These are phyloP conservation scores for Rasamsonia emersonii DNA, from an alignment of 2,329 filamentous ascomycete genomes.

Conservation along the genomic window DNA sequence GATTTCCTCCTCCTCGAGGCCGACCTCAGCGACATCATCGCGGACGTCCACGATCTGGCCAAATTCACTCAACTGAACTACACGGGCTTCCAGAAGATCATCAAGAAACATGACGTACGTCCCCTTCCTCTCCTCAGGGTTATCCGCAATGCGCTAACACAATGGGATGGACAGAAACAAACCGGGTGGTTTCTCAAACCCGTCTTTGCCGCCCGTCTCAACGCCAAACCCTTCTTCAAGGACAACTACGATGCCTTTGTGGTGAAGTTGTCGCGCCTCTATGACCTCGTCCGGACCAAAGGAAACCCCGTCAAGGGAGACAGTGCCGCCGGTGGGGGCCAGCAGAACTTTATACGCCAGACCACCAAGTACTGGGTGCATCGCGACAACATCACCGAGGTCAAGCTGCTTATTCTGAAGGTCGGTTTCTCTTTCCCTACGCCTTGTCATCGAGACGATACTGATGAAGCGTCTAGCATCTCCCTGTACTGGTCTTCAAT, in stretches of 20 bases:
- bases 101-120: conserved; percentile 96
- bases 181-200: conserved; percentile 89
- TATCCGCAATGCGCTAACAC: conserved; percentile 38
- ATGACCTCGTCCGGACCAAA: conserved; percentile 86
- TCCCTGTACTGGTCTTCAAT: conserved; percentile 96
- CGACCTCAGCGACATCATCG: conserved; percentile 94
- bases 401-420: conserved; percentile 96
- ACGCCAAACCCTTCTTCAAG: conserved; percentile 96
- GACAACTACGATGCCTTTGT: conserved; percentile 97
- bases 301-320: conserved; percentile 91
- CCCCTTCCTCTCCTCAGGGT: background rate
- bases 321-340: conserved; percentile 77
- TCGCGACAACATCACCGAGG: conserved; percentile 92
- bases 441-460: background rate
- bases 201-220: conserved; percentile 89
- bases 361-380: conserved; percentile 99
- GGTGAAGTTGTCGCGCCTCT: conserved; percentile 87
- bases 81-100: conserved; percentile 98
- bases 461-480: conserved; percentile 47
- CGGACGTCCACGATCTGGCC: conserved; percentile 93
- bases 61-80: conserved; percentile 99
- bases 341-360: conserved; percentile 92
- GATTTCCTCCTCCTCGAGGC: conserved; percentile 92
- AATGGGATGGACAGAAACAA: conserved; percentile 83
- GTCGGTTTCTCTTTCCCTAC: conserved; percentile 21